Evolutionary conservation across 495 filamentous ascomycete genomes (phyloP).

Genomic region (Podospora fimiseda): DNA sequence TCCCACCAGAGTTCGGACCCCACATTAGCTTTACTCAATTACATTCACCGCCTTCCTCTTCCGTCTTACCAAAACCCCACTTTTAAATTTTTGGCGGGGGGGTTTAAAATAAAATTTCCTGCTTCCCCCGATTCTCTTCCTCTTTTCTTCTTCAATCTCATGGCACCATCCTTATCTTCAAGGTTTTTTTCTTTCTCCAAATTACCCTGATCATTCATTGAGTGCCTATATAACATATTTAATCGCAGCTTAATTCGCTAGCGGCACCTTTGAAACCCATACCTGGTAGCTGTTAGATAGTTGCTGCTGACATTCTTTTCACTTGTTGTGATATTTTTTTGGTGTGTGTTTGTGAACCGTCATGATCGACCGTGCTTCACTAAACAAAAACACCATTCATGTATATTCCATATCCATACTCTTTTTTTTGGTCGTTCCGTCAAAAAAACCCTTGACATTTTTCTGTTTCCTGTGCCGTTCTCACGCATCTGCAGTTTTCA

Average conservation of each 20-base stretch:
- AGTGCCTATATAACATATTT: conserved; percentile 33
- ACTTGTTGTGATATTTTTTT: not conserved
- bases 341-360: not conserved
- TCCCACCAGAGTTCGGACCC: too few relatives aligned
- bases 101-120: conserved; percentile 9
- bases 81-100: not conserved
- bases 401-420: too few relatives aligned
- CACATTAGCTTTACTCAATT: not conserved
- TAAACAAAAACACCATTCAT: too few relatives aligned
- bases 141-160: conserved; percentile 14
- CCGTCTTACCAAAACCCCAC: conserved; percentile 1
- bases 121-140: conserved; percentile 17
- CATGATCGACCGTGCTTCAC: too few relatives aligned
- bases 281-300: conserved; percentile 51
- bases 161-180: conserved; percentile 53
- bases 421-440: too few relatives aligned
- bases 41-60: conserved; percentile 6
- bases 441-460: too few relatives aligned
- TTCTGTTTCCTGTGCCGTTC: too few relatives aligned
- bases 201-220: conserved; percentile 47
- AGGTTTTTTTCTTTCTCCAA: conserved; percentile 31
- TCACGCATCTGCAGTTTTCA: too few relatives aligned
- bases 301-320: conserved; percentile 38
- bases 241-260: conserved; percentile 47
- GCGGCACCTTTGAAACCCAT: conserved; percentile 36